These are phyloP conservation scores for Fusarium continuum DNA, from an alignment of 2,329 filamentous ascomycete genomes.

Conservation along the genomic window DNA sequence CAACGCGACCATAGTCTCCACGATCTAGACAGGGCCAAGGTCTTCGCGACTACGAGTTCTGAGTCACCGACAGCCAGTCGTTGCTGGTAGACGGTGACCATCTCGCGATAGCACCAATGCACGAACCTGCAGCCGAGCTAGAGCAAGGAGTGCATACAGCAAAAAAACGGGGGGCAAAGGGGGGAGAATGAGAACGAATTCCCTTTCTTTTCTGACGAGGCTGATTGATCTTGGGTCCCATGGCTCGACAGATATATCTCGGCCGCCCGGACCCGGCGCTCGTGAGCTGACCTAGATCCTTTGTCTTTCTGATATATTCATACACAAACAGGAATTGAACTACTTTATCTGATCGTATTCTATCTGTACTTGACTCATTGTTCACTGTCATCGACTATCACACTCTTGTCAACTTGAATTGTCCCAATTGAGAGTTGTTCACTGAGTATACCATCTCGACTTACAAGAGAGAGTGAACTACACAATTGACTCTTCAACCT, in stretches of 20 bases:
- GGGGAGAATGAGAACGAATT: slow-evolving; percentile 4
- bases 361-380: slow-evolving; percentile 7
- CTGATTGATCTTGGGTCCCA: slow-evolving; percentile 30
- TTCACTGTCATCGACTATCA: neutral
- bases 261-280: slow-evolving; percentile 28
- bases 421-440: slow-evolving; percentile 23
- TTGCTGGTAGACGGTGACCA: slow-evolving; percentile 25
- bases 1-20: slow-evolving; percentile 28
- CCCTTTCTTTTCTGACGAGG: slow-evolving; percentile 18
- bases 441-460: slow-evolving; percentile 5
- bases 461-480: slow-evolving; percentile 5
- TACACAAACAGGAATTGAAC: slow-evolving; percentile 2
- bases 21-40: slow-evolving; percentile 24
- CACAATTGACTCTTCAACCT: neutral
- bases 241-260: slow-evolving; percentile 42
- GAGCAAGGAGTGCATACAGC: slow-evolving; percentile 11
- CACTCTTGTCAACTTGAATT: neutral
- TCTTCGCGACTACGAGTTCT: slow-evolving; percentile 21
- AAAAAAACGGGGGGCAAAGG: slow-evolving; percentile 5
- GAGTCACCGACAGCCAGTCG: slow-evolving; percentile 44
- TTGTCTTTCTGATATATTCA: slow-evolving; percentile 22
- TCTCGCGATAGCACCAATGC: slow-evolving; percentile 41
- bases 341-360: neutral
- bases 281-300: slow-evolving; percentile 15
- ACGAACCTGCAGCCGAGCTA: slow-evolving; percentile 22